phyloP scores from a whole-genome alignment of 129 eudicot species.

The Dittrichia graveolens region DNA sequence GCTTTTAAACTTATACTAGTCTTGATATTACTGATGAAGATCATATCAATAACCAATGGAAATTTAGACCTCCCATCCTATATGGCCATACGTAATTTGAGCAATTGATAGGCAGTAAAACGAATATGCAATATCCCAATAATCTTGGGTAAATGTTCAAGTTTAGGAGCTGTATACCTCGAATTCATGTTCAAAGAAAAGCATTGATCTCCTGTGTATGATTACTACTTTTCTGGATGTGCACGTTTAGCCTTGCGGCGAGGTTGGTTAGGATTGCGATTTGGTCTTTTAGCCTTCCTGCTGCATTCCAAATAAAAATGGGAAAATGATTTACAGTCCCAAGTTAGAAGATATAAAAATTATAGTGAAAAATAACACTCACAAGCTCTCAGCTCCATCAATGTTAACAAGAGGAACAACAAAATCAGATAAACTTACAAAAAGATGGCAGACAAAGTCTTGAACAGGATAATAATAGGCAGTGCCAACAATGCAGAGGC shows the following conservation, averaged over 20 bases:
- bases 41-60: background rate
- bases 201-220: constrained; percentile 20
- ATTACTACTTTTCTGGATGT: constrained; percentile 60
- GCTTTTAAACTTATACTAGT: background rate
- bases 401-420: background rate
- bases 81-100: too few relatives aligned
- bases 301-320: constrained; percentile 38
- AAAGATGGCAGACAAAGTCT: constrained; percentile 51
- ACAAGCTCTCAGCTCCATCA: background rate
- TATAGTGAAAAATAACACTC: constrained; percentile 2
- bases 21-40: background rate
- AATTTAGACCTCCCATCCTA: background rate
- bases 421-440: constrained; percentile 50
- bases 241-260: constrained; percentile 83
- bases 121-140: background rate
- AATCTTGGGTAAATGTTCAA: background rate
- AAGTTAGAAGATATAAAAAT: background rate
- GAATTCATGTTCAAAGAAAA: constrained; percentile 18
- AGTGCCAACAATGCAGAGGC: constrained; percentile 88
- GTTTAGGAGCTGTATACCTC: constrained; percentile 32
- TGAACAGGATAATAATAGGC: constrained; percentile 59
- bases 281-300: constrained; percentile 45
- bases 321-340: constrained; percentile 5
- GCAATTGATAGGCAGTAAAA: background rate
- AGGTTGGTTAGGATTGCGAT: constrained; percentile 45